Evolutionary conservation across 306 rosid species (phyloP).

Genomic region (Cucumis sativus): DNA sequence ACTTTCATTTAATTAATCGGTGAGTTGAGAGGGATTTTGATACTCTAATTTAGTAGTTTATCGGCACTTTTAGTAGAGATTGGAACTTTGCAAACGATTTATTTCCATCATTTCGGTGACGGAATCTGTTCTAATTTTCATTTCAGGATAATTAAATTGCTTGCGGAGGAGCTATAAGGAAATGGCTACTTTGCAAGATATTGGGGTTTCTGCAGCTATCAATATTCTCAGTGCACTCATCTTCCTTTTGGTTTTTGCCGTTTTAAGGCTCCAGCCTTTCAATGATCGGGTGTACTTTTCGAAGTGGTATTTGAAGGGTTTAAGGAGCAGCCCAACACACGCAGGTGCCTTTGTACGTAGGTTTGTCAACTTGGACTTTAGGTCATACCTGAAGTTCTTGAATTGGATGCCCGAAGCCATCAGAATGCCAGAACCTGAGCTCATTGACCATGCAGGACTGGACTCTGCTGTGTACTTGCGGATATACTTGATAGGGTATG

Average conservation of each 20-base stretch:
- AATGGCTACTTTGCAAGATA: conserved; percentile 75
- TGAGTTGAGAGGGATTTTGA: neutral
- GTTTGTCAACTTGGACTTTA: conserved; percentile 79
- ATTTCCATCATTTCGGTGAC: neutral
- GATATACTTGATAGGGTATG: conserved; percentile 88
- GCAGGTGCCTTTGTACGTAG: conserved; percentile 61
- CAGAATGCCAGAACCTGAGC: conserved; percentile 91
- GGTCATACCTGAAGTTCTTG: conserved; percentile 56
- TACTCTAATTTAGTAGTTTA: neutral
- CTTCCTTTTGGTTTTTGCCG: conserved; percentile 67
- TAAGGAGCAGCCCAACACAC: conserved; percentile 61
- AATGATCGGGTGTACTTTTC: conserved; percentile 95
- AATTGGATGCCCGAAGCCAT: conserved; percentile 97
- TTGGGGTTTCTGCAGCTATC: conserved; percentile 60
- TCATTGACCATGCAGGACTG: conserved; percentile 90
- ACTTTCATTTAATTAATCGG: neutral
- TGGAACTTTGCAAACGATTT: neutral
- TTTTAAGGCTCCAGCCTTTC: conserved; percentile 91
- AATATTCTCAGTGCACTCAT: conserved; percentile 65
- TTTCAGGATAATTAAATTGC: conserved; percentile 23
- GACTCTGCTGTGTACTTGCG: conserved; percentile 94
- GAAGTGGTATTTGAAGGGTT: conserved; percentile 80
- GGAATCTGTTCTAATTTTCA: neutral
- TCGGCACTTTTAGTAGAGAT: neutral
- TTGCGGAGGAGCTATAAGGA: neutral